phyloP scores from a whole-genome alignment of 75 land plant species.

The Sequoiadendron giganteum region DNA sequence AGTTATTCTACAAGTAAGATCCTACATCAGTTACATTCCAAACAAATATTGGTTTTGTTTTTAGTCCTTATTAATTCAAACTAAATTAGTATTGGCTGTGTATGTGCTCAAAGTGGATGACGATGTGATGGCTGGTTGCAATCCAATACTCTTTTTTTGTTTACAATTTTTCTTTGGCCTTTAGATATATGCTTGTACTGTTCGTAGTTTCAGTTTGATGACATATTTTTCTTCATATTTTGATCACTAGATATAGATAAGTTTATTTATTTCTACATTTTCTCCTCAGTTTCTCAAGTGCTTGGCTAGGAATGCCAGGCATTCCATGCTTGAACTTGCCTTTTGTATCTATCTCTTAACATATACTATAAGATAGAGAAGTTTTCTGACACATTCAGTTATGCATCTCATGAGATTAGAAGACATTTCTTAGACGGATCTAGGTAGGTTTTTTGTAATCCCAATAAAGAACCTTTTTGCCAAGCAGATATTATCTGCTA shows the following conservation, averaged over 20 bases:
- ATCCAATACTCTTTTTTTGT: neutral
- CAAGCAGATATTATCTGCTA: neutral
- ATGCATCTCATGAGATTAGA: neutral
- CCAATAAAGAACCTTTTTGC: neutral
- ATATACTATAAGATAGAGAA: slow-evolving; percentile 1
- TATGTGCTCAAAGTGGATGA: neutral
- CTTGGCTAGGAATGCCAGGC: neutral
- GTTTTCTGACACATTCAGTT: neutral
- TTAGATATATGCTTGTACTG: neutral
- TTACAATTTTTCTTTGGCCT: neutral
- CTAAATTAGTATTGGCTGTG: neutral
- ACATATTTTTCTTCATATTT: neutral
- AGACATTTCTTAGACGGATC: neutral
- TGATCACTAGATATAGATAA: neutral
- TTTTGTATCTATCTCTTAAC: neutral
- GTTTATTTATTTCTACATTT: neutral
- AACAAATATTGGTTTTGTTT: neutral
- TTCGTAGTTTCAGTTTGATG: neutral
- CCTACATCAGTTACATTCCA: neutral
- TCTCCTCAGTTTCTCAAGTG: neutral
- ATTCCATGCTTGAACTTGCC: neutral
- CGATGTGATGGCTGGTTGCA: neutral
- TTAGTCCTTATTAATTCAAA: neutral
- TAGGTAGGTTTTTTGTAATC: neutral
- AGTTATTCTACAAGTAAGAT: slow-evolving; percentile 77